Base-by-base conservation (phyloP, 352 stramenopile genomes). In the Elongisporangium anandrum region DNA sequence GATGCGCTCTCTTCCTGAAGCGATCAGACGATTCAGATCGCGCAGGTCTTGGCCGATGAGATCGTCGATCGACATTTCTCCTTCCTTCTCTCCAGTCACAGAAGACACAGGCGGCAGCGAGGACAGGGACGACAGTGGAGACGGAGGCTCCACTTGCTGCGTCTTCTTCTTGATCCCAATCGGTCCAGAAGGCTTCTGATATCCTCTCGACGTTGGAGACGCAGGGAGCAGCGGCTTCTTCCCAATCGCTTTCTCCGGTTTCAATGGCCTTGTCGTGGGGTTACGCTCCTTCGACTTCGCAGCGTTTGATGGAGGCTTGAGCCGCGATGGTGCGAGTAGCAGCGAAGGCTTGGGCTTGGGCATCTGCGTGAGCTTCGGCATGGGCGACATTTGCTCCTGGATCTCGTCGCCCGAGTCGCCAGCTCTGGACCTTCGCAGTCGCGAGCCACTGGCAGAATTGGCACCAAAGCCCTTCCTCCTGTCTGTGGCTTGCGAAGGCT, bases 31-130 rank as follows among this genome's bases (percentile, higher is more conserved):
- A 26, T 77, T 72, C 0, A 88, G 60, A 5, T 83, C 52, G 1
- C 59, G 49, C 3, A 88, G 69, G n/a, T 86, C 79, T 7, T 72
- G 65, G 12, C 56, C 63, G 38, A 88, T 79, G 16, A 85, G 63
- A 13, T 70, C 61, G 54, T 84, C 73, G n/a, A 85, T 72, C 4
- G 73, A 85, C 13, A 70, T 61, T 9, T 81, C 62, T 4, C 66
- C 63, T 21, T 77, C 63, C 2, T 66, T 77, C 2, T 75, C 61
- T 21, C 73, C 65, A 3, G 65, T 56, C 2, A 64, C 19, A 0
- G 64, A 75, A 0, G 68, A 66, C 24, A 50, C 56, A 3, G 68
- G 71, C 1, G 69, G 81, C 2, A 69, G 55, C n/a, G 65, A 72
- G 3, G 65, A 59, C 6, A 61, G 54, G 8, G 50, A 48, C 16